Base-by-base conservation (phyloP, 1,284 basidiomycete species). In the Cryptococcus hybrid region DNA sequence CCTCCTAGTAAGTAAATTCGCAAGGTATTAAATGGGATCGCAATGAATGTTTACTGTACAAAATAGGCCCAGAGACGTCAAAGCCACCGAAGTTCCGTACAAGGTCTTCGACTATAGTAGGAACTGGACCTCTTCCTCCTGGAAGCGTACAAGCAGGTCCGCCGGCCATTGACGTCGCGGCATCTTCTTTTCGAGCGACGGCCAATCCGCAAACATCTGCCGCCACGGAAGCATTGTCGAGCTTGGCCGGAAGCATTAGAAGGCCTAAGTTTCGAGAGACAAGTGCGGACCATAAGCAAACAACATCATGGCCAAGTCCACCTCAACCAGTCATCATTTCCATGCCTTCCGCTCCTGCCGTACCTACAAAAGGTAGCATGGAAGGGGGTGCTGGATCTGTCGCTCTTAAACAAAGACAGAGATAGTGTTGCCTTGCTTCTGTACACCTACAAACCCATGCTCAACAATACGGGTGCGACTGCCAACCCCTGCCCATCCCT, bases 21-120 rank as follows among this genome's bases (percentile, higher is more conserved):
- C 24, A 24, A 24, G 24, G 24, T 24, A 24, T 24, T 24, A 24
- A 24, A 24, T 24, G 24, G 24, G 24, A 24, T 24, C 24, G 24
- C 24, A 24, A 24, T 24, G 24, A 24, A 24, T 24, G 24, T 24
- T n/a, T 7, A 40, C 42, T 12, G 9, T 47, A 47, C 24, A 24
- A 24, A 24, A 24, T 24, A 47, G 45, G 47, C 18, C n/a, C 49
- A 47, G 35, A 47, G 24, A 45, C 60, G 6, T 52, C 60, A 11
- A 61, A 63, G 7, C 66, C 66, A 3, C 15, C 54, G 35, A 55
- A 34, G 3, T 37, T 57, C n/a, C 61, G 70, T 37, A 57, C 64
- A 7, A 54, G 72, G 35, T 74, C 72, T 7, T 68, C 70, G 5
- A 74, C 72, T 4, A 67, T 71, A n/a, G 59, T 69, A 34, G 66